phyloP scores from a whole-genome alignment of 768 basidiomycete species.

The Hemileccinum impolitum region DNA sequence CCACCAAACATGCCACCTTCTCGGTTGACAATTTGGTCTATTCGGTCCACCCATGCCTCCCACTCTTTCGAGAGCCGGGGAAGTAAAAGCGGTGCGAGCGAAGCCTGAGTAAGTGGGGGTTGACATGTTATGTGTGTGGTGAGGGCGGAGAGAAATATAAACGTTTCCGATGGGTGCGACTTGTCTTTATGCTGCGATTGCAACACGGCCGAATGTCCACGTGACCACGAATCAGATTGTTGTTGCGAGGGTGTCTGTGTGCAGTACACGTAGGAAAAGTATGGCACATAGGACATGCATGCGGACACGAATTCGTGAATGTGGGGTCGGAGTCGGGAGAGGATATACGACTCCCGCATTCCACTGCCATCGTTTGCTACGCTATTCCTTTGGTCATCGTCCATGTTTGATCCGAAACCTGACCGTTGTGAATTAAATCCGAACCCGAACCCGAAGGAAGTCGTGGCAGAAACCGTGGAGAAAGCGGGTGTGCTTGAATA shows the following conservation, averaged over 20 bases:
- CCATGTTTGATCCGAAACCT: constrained; percentile 32
- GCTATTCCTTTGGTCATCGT: constrained; percentile 25
- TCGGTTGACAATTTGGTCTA: constrained; percentile 68
- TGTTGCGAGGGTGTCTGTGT: constrained; percentile 18
- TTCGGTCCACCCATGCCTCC: constrained; percentile 69
- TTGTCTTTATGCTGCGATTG: constrained; percentile 60
- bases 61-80: constrained; percentile 71
- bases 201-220: constrained; percentile 41
- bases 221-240: constrained; percentile 27
- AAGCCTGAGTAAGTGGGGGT: constrained; percentile 60
- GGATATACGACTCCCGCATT: constrained; percentile 81
- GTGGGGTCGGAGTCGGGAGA: constrained; percentile 70
- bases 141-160: constrained; percentile 63
- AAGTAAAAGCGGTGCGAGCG: constrained; percentile 54
- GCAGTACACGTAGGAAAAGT: constrained; percentile 63
- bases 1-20: constrained; percentile 78
- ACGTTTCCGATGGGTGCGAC: constrained; percentile 72
- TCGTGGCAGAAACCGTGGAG: constrained; percentile 28
- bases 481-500: constrained; percentile 57
- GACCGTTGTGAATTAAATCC: constrained; percentile 20
- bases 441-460: constrained; percentile 33
- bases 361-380: constrained; percentile 38
- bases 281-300: constrained; percentile 79
- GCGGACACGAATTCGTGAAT: constrained; percentile 75
- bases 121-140: constrained; percentile 67